Evolutionary conservation across 257 asterid genomes (phyloP).

Genomic region (Asclepias syriaca): DNA sequence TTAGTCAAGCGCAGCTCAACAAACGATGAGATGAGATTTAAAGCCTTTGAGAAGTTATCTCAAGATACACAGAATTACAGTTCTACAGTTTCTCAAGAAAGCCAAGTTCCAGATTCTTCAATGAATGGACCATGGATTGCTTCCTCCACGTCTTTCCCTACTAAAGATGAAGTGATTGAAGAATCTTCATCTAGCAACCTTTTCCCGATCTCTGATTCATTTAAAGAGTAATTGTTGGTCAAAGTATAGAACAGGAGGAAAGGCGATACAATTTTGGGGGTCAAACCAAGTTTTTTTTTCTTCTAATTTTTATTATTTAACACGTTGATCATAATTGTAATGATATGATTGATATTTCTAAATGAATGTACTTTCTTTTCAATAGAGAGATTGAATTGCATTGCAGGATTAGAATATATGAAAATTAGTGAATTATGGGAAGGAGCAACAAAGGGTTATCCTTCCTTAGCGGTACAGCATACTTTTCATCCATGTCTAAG

Average conservation of each 20-base stretch:
- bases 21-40: conserved; percentile 49
- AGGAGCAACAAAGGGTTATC: conserved; percentile 31
- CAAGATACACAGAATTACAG: conserved; percentile 58
- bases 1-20: conserved; percentile 40
- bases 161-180: conserved; percentile 29
- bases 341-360: conserved; percentile 2
- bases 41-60: conserved; percentile 57
- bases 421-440: neutral
- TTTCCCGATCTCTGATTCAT: conserved; percentile 18
- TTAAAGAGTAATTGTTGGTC: neutral
- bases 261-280: neutral
- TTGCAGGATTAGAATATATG: neutral
- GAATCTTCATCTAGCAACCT: conserved; percentile 38
- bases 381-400: neutral
- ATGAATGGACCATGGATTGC: conserved; percentile 71
- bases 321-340: neutral
- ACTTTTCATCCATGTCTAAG: conserved; percentile 34
- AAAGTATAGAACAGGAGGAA: too few species aligned
- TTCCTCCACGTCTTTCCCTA: conserved; percentile 44
- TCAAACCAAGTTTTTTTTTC: neutral
- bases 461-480: conserved; percentile 38
- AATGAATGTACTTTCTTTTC: neutral
- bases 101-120: conserved; percentile 45
- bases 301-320: too few species aligned
- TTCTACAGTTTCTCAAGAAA: conserved; percentile 39